Evolutionary conservation across 164 flowering plant genomes (phyloP).

Genomic region (Cinnamomum chago): DNA sequence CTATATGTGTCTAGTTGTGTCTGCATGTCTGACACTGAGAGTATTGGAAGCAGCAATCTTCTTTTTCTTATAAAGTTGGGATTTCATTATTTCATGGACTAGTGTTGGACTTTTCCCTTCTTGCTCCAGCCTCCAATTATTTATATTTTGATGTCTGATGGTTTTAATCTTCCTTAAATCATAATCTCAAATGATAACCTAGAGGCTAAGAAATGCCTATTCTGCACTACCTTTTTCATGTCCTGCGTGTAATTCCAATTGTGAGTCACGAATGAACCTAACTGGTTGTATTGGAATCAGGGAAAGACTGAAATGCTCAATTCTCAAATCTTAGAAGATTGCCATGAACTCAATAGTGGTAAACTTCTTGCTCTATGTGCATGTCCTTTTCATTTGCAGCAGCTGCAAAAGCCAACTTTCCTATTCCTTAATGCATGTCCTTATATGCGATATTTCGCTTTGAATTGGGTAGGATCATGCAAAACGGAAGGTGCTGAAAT

Average conservation of each 20-base stretch:
- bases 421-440: neutral
- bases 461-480: constrained; percentile 3
- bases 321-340: constrained; percentile 13
- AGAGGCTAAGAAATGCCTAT: neutral
- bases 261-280: neutral
- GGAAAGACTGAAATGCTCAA: constrained; percentile 8
- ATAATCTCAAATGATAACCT: too few relatives aligned
- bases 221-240: neutral
- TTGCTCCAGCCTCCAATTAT: too few relatives aligned
- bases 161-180: too few relatives aligned
- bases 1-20: too few relatives aligned
- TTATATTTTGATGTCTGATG: too few relatives aligned
- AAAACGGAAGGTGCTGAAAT: constrained; percentile 13
- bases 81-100: too few relatives aligned
- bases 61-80: too few relatives aligned
- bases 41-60: too few relatives aligned
- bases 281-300: constrained; percentile 19
- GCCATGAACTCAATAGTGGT: constrained; percentile 24
- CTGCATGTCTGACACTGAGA: too few relatives aligned
- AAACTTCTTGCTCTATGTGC: constrained; percentile 4
- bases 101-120: too few relatives aligned
- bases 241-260: neutral
- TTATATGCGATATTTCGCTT: constrained; percentile 1
- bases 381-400: neutral
- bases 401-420: neutral